Conservation (phyloP, 768 basidiomycete species). For the Kondoa malvinella region DNA sequence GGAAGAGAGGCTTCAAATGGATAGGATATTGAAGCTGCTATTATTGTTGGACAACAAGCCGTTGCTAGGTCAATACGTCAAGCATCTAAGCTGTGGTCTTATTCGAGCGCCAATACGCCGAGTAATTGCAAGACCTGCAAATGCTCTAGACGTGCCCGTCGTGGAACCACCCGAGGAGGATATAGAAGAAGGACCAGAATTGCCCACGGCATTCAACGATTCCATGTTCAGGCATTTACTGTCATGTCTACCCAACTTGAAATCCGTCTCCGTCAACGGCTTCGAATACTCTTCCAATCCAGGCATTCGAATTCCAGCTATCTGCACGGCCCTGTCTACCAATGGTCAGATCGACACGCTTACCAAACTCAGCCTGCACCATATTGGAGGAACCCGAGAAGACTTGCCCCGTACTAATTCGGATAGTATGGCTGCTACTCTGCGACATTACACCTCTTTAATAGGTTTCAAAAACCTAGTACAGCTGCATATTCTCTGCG, state of each 20-base stretch:
- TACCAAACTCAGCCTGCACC: not conserved
- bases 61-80: not conserved
- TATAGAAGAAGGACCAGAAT: not conserved
- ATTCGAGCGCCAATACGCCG: no score
- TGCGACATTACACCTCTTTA: not conserved
- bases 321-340: not conserved
- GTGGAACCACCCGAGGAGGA: no score
- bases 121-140: not conserved
- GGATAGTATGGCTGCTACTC: not conserved
- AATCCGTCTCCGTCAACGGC: not conserved
- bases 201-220: not conserved
- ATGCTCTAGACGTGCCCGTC: no score
- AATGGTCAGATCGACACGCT: not conserved
- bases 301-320: not conserved
- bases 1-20: not conserved
- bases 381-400: not conserved
- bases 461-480: not conserved
- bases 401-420: not conserved
- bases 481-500: not conserved
- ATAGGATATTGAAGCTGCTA: not conserved
- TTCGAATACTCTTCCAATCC: not conserved
- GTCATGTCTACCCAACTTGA: not conserved
- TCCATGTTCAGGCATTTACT: not conserved
- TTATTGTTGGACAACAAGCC: not conserved
- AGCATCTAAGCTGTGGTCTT: not conserved